phyloP scores from a whole-genome alignment of 257 asterid species.

The Galeopsis tetrahit region DNA sequence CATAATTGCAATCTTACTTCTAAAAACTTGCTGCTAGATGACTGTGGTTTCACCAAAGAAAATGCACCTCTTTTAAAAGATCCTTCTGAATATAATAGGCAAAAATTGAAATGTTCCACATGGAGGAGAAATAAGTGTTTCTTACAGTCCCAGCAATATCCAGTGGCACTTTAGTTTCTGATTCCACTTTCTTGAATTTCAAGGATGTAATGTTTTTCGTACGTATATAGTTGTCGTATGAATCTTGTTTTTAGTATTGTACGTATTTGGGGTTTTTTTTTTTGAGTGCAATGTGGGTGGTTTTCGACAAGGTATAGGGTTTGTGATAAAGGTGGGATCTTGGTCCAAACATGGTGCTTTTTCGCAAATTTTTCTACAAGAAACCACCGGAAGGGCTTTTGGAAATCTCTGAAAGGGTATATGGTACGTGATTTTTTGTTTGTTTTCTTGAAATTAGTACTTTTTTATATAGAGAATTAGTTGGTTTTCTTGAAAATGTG shows the following conservation, averaged over 20 bases:
- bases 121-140: too few species aligned
- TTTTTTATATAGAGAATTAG: not conserved
- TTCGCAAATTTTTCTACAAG: slow-evolving; percentile 50
- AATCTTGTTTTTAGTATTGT: slow-evolving; percentile 24
- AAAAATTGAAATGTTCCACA: too few species aligned
- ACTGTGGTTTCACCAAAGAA: too few species aligned
- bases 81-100: too few species aligned
- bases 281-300: slow-evolving; percentile 34
- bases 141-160: too few species aligned
- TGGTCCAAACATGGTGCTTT: slow-evolving; percentile 50
- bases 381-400: slow-evolving; percentile 65
- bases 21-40: too few species aligned
- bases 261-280: slow-evolving; percentile 15
- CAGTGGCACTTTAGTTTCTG: slow-evolving; percentile 32
- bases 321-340: slow-evolving; percentile 43
- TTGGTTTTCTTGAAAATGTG: slow-evolving; percentile 22
- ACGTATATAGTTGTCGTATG: slow-evolving; percentile 5
- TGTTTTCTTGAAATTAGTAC: slow-evolving; percentile 16
- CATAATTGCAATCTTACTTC: too few species aligned
- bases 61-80: too few species aligned
- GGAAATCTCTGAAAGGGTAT: slow-evolving; percentile 60
- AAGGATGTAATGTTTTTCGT: slow-evolving; percentile 30
- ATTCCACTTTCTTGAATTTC: slow-evolving; percentile 43
- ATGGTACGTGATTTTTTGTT: slow-evolving; percentile 44
- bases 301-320: slow-evolving; percentile 34